These are phyloP conservation scores for Nephromyces sp. DNA, from an alignment of 169 alveolate genomes.

Conservation along the genomic window DNA sequence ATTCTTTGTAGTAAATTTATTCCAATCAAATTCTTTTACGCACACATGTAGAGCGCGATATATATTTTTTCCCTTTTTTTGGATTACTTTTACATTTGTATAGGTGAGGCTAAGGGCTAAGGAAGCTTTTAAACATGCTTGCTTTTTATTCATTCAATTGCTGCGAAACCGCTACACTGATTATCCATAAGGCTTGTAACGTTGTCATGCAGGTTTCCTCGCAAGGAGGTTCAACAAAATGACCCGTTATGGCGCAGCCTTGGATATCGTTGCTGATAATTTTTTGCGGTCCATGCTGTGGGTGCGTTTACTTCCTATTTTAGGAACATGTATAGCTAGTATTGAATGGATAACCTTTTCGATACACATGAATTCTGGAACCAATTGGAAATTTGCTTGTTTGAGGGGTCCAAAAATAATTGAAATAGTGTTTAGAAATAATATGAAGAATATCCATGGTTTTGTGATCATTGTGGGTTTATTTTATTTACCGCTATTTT, in stretches of 20 bases:
- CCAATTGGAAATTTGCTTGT: slow-evolving; percentile 6
- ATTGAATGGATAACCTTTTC: slow-evolving; percentile 4
- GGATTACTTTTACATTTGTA: too few species aligned
- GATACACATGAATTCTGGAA: background rate
- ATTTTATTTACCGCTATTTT: slow-evolving; percentile 1
- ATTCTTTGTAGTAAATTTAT: too few species aligned
- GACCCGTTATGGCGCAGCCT: background rate
- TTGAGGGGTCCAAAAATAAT: background rate
- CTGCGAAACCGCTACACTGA: too few species aligned
- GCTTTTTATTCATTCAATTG: too few species aligned
- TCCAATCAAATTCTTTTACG: too few species aligned
- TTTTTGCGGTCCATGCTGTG: slow-evolving; percentile 1
- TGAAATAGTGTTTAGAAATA: background rate
- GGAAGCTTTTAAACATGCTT: too few species aligned
- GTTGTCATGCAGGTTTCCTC: too few species aligned
- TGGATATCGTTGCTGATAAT: slow-evolving; percentile 3
- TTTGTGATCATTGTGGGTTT: background rate
- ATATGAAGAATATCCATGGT: background rate
- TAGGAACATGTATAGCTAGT: background rate
- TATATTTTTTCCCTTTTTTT: too few species aligned
- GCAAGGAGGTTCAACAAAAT: background rate
- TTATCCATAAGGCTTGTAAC: too few species aligned
- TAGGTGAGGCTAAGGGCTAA: too few species aligned
- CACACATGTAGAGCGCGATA: too few species aligned
- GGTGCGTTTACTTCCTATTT: background rate